These are phyloP conservation scores for Phytophthora brassicae DNA, from an alignment of 352 stramenopile genomes.

Conservation along the genomic window DNA sequence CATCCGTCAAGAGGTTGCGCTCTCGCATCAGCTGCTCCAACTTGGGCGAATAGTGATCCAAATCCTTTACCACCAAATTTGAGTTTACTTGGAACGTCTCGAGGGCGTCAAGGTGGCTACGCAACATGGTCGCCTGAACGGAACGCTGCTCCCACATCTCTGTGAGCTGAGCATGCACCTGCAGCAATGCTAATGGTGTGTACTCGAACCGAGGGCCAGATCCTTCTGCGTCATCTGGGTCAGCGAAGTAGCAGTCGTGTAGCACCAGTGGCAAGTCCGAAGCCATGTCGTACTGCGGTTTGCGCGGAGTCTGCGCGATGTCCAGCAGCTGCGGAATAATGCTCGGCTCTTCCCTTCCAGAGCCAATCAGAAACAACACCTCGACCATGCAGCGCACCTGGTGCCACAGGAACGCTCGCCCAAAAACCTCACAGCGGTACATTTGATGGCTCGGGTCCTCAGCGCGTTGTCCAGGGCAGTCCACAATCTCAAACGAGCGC, in stretches of 20 bases:
- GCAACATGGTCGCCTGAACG: conserved; percentile 72
- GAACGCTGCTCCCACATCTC: conserved; percentile 83
- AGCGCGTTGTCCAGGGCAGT: conserved; percentile 47
- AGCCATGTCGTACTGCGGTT: conserved; percentile 95
- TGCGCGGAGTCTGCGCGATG: conserved; percentile 82
- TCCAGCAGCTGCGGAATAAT: conserved; percentile 93
- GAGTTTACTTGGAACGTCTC: conserved; percentile 47
- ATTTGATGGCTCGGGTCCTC: conserved; percentile 57
- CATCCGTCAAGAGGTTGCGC: conserved; percentile 44
- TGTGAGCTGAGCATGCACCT: conserved; percentile 80
- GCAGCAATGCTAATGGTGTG: conserved; percentile 72
- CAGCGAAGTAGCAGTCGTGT: conserved; percentile 95
- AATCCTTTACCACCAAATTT: conserved; percentile 51
- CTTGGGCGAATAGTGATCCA: conserved; percentile 74
- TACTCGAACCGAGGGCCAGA: conserved; percentile 59
- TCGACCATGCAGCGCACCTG: conserved; percentile 99
- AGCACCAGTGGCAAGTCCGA: conserved; percentile 95
- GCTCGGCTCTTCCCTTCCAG: conserved; percentile 86
- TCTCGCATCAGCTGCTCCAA: conserved; percentile 79
- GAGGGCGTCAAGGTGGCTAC: conserved; percentile 70
- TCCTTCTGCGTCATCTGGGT: conserved; percentile 28
- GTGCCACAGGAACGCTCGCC: conserved; percentile 99
- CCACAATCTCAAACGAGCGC: conserved; percentile 78
- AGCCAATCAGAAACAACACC: conserved; percentile 96
- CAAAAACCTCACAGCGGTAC: conserved; percentile 78